Conservation (phyloP, 2,329 filamentous ascomycete species). For the Alternaria panax region DNA sequence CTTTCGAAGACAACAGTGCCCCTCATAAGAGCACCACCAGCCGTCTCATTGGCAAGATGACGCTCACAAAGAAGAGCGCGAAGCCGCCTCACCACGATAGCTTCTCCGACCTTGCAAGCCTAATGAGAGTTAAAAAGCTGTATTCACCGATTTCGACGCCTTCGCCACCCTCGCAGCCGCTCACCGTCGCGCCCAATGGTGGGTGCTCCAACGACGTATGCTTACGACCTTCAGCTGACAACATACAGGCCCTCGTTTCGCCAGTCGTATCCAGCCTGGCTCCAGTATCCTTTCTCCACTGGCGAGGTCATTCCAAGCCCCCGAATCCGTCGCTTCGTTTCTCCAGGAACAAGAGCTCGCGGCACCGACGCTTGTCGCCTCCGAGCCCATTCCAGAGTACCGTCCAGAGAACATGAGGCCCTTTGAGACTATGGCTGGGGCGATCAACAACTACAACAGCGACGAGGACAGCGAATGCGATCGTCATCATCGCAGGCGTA, state of each 20-base stretch:
- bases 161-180: not conserved
- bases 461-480: not conserved
- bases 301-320: not conserved
- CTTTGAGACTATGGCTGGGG: conserved; percentile 3
- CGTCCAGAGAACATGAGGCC: conserved; percentile 1
- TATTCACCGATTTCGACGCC: conserved; percentile 8
- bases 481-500: not conserved
- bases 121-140: conserved; percentile 31
- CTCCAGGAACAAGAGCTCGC: conserved; percentile 9
- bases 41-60: not conserved
- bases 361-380: not conserved
- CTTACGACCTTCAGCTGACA: not conserved
- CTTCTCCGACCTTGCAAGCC: conserved; percentile 24
- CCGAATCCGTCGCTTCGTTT: conserved; percentile 17
- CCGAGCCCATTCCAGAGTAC: not conserved
- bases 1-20: conserved; percentile 6
- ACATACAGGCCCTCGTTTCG: conserved; percentile 11
- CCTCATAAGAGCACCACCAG: not conserved
- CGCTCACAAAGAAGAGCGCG: not conserved
- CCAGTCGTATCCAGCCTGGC: not conserved
- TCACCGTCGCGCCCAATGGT: conserved; percentile 1
- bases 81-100: conserved; percentile 17
- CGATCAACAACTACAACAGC: not conserved
- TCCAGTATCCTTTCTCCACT: conserved; percentile 14
- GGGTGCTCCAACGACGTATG: not conserved